These are phyloP conservation scores for Hirschioporus abietinus DNA, from an alignment of 768 basidiomycete species.

Conservation along the genomic window DNA sequence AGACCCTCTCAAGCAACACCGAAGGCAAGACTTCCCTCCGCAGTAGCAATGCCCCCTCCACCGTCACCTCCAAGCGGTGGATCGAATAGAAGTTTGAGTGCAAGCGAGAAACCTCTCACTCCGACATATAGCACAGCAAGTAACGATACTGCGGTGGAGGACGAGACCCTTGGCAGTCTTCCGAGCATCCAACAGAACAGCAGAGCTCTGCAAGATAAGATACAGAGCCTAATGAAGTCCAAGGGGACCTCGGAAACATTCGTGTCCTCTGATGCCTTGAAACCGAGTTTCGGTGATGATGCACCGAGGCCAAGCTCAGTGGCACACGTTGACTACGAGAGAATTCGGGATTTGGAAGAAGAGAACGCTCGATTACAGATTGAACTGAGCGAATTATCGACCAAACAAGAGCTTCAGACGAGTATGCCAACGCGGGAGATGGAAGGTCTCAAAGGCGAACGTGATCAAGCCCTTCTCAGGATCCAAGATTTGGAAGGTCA, in stretches of 20 bases:
- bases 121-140: slow-evolving; percentile 15
- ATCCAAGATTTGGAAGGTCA: slow-evolving; percentile 39
- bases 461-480: slow-evolving; percentile 34
- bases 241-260: slow-evolving; percentile 12
- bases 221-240: slow-evolving; percentile 36
- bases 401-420: slow-evolving; percentile 15
- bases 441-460: slow-evolving; percentile 35
- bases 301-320: neutral
- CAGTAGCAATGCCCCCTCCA: slow-evolving; percentile 79
- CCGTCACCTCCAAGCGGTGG: slow-evolving; percentile 43
- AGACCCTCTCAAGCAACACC: slow-evolving; percentile 43
- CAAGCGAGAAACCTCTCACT: slow-evolving; percentile 11
- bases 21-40: slow-evolving; percentile 62
- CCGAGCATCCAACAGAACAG: slow-evolving; percentile 22
- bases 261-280: neutral
- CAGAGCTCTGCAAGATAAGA: slow-evolving; percentile 44
- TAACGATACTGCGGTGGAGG: slow-evolving; percentile 16
- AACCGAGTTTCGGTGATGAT: neutral
- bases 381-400: slow-evolving; percentile 15
- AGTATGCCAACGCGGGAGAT: slow-evolving; percentile 15
- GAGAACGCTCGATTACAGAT: slow-evolving; percentile 58
- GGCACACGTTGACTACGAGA: neutral
- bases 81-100: neutral
- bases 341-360: slow-evolving; percentile 36
- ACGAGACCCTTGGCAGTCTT: slow-evolving; percentile 7